A percentile compares a stretch with the other conserved stretches of the same genome.
These are phyloP conservation scores for Carex littledalei DNA, from an alignment of 176 grass and related monocot genomes.

Conservation along the genomic window DNA sequence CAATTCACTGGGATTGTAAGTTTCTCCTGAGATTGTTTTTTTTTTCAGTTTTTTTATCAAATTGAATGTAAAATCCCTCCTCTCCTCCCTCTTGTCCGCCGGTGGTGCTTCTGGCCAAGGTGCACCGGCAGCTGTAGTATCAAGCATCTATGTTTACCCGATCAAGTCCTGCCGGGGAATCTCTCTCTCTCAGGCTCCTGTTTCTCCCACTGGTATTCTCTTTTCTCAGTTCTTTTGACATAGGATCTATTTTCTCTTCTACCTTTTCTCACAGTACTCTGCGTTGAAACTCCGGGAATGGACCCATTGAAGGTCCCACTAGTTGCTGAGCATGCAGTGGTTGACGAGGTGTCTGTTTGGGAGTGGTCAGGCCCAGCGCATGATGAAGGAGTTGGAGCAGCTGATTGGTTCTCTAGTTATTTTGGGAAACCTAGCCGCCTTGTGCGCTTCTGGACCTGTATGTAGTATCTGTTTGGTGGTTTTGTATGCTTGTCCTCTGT, in stretches of 20 bases:
- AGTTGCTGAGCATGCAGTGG: slow-evolving; percentile 3
- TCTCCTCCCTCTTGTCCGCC: slow-evolving; percentile 46
- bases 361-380: slow-evolving; percentile 80
- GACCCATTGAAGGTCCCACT: slow-evolving; percentile 49
- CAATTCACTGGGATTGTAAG: no score
- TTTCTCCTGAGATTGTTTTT: no score
- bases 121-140: slow-evolving; percentile 33
- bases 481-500: neutral
- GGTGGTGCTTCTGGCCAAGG: neutral
- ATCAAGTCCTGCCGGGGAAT: slow-evolving; percentile 84
- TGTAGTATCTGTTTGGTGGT: slow-evolving; percentile 3
- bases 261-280: neutral
- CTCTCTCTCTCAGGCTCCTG: slow-evolving; percentile 49
- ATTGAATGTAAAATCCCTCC: slow-evolving; percentile 30
- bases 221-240: neutral
- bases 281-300: slow-evolving; percentile 37
- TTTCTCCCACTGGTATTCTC: slow-evolving; percentile 55
- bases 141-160: slow-evolving; percentile 61
- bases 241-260: neutral
- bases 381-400: slow-evolving; percentile 62
- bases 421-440: slow-evolving; percentile 63
- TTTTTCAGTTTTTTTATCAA: no score
- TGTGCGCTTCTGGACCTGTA: slow-evolving; percentile 43
- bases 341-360: slow-evolving; percentile 65
- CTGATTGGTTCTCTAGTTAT: slow-evolving; percentile 63